phyloP scores from a whole-genome alignment of 1,284 basidiomycete species.

The Sutorius eximius region DNA sequence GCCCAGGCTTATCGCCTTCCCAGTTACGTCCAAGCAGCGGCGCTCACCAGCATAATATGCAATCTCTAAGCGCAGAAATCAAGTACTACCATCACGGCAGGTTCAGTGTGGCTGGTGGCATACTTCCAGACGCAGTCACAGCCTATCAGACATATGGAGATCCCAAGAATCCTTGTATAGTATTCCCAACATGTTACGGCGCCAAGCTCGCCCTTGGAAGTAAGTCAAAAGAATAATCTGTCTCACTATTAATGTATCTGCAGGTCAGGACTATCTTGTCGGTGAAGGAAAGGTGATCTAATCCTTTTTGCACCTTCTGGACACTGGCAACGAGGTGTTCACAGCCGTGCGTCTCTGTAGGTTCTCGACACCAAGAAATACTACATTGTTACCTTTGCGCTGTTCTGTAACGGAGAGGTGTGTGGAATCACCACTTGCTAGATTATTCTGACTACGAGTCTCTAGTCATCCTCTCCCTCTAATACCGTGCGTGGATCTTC shows the following conservation, averaged over 20 bases:
- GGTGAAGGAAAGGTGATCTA: conserved; percentile 46
- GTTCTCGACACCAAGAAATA: conserved; percentile 50
- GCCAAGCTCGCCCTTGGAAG: conserved; percentile 33
- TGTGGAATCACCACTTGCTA: conserved; percentile 1
- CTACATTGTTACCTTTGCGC: conserved; percentile 53
- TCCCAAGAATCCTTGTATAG: conserved; percentile 36
- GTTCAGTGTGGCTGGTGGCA: conserved; percentile 34
- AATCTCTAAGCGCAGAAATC: conserved; percentile 19
- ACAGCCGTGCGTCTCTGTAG: conserved; percentile 23
- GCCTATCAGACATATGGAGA: conserved; percentile 40
- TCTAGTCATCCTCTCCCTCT: conserved; percentile 60
- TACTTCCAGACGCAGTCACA: conserved; percentile 39
- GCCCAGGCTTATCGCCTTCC: neutral
- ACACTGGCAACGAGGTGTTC: neutral
- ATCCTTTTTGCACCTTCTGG: neutral
- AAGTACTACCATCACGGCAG: conserved; percentile 40
- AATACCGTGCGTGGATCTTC: conserved; percentile 45
- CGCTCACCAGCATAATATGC: conserved; percentile 7
- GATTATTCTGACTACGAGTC: neutral
- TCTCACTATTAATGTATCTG: neutral
- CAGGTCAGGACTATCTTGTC: conserved; percentile 51
- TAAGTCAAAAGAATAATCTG: conserved; percentile 13
- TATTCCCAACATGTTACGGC: conserved; percentile 41
- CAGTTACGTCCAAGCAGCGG: neutral
- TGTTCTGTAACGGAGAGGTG: conserved; percentile 60